Base-by-base conservation (phyloP, 257 asterid species). In the Cinchona pubescens region DNA sequence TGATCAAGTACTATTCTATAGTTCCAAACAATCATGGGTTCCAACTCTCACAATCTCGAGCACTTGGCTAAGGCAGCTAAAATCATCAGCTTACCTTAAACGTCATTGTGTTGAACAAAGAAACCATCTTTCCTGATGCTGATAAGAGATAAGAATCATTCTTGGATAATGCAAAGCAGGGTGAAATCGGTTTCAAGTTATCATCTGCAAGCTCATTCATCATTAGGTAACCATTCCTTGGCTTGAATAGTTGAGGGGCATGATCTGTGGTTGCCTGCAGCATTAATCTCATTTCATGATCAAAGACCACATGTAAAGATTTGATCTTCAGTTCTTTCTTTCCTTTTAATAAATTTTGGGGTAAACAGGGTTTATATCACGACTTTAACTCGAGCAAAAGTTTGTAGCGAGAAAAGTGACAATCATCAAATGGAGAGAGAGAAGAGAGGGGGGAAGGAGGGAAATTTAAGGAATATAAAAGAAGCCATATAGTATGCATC, bases 81-180 rank as follows among this genome's bases (percentile, higher is more conserved):
- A 27, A 21, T 30, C 19, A 32, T 37, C 15, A 53, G 29, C 63
- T 79, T 82, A 89, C 97, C 96, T 90, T 88, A 81, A 82, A 85
- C 21, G 71, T 68, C 77, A 79, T 19, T 59, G 81, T 7, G 83
- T 88, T 90, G 94, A 84, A 88, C 58, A 91, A 69, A 70, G 79
- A 63, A 56, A 91, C 75, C 79, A 64, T 79, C 78, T 77, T 83
- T 78, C 96, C 94, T 0, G 94, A 88, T 65, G 94, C 76, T 34
- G 96, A 88, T 69, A 90, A 32, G 27, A 86, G 80, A 75, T 91
- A 91, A 34, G 81, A 75, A 72, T 88, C 96, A 80, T 90, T 91
- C 72, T 81, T 90, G 75, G 94, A 84, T 85, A 88, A 75, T 49
- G 94, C 75, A 68, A 90, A 76, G 83, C 91, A 88, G 5, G 94